A percentile compares a stretch with the other conserved stretches of the same genome.
These are phyloP conservation scores for Mycena vulgaris DNA, from an alignment of 768 basidiomycete genomes.

Conservation along the genomic window DNA sequence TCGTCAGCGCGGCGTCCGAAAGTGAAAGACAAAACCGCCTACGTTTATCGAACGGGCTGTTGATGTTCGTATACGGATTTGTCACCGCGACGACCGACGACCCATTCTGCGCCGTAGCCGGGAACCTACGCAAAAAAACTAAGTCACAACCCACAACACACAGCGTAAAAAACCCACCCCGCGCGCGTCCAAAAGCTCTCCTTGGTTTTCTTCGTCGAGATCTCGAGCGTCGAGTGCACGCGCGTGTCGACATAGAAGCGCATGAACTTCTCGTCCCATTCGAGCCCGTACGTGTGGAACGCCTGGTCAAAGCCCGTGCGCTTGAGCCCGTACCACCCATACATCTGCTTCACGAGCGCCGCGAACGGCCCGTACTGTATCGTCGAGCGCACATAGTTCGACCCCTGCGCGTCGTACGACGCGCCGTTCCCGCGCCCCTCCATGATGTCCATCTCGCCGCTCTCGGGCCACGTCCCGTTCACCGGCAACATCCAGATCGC, in stretches of 20 bases:
- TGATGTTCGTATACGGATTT: slow-evolving; percentile 78
- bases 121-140: slow-evolving; percentile 68
- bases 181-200: slow-evolving; percentile 80
- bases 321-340: slow-evolving; percentile 74
- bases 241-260: slow-evolving; percentile 84
- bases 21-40: slow-evolving; percentile 43
- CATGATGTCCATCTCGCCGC: slow-evolving; percentile 64
- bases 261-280: slow-evolving; percentile 83
- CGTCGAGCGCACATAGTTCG: slow-evolving; percentile 70
- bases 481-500: slow-evolving; percentile 83
- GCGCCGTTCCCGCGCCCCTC: slow-evolving; percentile 74
- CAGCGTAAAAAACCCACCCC: no score
- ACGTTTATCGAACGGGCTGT: slow-evolving; percentile 89
- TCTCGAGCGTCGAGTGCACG: slow-evolving; percentile 72
- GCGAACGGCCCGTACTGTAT: slow-evolving; percentile 79
- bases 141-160: no score
- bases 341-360: slow-evolving; percentile 64
- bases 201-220: slow-evolving; percentile 66
- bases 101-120: slow-evolving; percentile 72
- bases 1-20: slow-evolving; percentile 43
- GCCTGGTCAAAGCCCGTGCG: slow-evolving; percentile 64
- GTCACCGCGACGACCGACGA: slow-evolving; percentile 63
- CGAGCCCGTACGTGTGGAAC: slow-evolving; percentile 84
- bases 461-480: slow-evolving; percentile 71
- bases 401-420: slow-evolving; percentile 69